Percentiles rank a stretch among this genome's conserved stretches.
Conservation (phyloP, 2,329 filamentous ascomycete genomes). For the Chrysosporium queenslandicum region DNA sequence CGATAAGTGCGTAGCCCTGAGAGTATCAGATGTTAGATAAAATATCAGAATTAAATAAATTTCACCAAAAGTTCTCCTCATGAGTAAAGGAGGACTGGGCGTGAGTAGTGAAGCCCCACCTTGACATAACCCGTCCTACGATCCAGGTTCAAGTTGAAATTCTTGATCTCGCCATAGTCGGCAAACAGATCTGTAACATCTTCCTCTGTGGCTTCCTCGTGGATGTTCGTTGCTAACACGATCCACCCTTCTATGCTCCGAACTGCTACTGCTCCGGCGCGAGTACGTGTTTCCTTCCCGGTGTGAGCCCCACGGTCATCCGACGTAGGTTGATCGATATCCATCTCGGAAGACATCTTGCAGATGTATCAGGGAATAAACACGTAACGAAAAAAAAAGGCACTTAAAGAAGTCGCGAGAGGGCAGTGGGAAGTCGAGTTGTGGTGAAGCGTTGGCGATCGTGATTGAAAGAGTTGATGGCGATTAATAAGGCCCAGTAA, state of each 20-base stretch:
- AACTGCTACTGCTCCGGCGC: constrained; percentile 45
- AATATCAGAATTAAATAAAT: no score
- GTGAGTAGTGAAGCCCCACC: constrained; percentile 35
- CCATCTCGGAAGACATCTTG: constrained; percentile 39
- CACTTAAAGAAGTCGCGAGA: not conserved
- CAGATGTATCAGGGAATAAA: not conserved
- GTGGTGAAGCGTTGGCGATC: not conserved
- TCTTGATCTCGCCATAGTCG: constrained; percentile 58
- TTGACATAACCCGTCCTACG: constrained; percentile 58
- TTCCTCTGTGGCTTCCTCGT: constrained; percentile 59
- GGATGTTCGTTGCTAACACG: constrained; percentile 58
- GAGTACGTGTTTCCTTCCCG: constrained; percentile 35
- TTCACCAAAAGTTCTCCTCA: no score
- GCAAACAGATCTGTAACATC: constrained; percentile 56
- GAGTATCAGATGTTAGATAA: not conserved
- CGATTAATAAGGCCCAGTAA: no score
- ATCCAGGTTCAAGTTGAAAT: constrained; percentile 56
- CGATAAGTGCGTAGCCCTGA: constrained; percentile 57
- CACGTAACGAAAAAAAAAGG: not conserved
- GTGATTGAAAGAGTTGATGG: no score
- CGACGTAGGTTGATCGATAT: constrained; percentile 34
- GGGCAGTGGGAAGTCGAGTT: not conserved
- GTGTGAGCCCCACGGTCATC: constrained; percentile 21
- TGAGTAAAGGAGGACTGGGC: no score
- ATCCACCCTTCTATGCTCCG: constrained; percentile 62